Evolutionary conservation across 2,329 filamentous ascomycete genomes (phyloP), one percentile per base, ranked within the genome.

Genomic region (Nakataea oryzae): DNA sequence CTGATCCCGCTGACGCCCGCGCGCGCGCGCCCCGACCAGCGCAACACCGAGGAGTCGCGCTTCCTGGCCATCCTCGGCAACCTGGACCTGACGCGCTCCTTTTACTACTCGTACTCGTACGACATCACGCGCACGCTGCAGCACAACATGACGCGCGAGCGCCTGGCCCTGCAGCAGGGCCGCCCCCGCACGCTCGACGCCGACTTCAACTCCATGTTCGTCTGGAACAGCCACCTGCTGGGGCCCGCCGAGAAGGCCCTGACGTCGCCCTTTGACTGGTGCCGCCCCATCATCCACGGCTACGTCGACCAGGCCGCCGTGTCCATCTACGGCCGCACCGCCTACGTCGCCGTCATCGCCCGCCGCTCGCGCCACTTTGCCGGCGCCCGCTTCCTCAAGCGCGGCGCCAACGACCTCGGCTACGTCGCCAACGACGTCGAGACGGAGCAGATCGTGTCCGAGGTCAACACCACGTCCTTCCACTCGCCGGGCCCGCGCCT

Each of bases 351-450:
- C 0, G 87, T 99, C 60, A 96, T 99, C 69, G 96, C 95, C 3
- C 83, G 95, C 62, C 86, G 95, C 34, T 99, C 95, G 21, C 85
- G 95, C 11, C 91, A 91, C 74, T 99, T 97, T 74, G 95, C 95
- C 3, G 95, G 95, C 30, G 95, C 95, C 50, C 84, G 95, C 3
- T 99, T 97, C 67, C 76, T 99, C 61, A 99, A 99, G 74, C 87
- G 95, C 63, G 95, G 95, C 34, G 90, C 92, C 58, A 99, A 99
- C 70, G 95, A 99, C 72, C 73, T 93, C 62, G 93, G 95, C 17
- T 96, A 96, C 72, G 95, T 99, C 62, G 96, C 95, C 61, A 99
- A 99, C 71, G 96, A 99, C 74, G 95, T 99, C 28, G 96, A 99
- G 75, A 97, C 95, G 0, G 95, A 99, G 74, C 95, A 99, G 73